phyloP scores from a whole-genome alignment of 768 basidiomycete genomes.

The Udeniomyces megalosporus region DNA sequence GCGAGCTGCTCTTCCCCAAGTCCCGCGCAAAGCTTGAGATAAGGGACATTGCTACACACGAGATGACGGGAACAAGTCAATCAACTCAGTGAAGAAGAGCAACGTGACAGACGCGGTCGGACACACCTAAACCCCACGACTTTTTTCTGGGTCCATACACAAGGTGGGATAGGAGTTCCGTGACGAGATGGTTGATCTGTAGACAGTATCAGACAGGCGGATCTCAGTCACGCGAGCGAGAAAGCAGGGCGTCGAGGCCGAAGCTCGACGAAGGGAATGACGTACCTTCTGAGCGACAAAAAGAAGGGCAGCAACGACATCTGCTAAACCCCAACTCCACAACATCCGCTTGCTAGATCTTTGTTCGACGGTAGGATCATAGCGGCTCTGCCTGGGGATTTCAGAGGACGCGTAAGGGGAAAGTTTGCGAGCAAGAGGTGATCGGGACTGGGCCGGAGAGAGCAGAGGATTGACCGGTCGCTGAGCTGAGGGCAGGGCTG shows the following conservation, averaged over 20 bases:
- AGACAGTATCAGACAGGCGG: no score
- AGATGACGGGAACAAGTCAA: neutral
- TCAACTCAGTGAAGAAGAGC: neutral
- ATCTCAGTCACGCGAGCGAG: no score
- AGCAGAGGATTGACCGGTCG: no score
- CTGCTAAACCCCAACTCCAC: constrained; percentile 12
- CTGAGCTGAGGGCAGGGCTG: no score
- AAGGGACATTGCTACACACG: constrained; percentile 18
- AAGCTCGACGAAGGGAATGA: neutral
- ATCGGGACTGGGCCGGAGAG: neutral
- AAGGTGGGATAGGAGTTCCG: constrained; percentile 48
- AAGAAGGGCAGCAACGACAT: constrained; percentile 16
- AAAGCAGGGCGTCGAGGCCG: neutral
- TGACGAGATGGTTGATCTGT: constrained; percentile 3
- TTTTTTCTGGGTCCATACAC: constrained; percentile 75
- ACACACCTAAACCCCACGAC: constrained; percentile 84
- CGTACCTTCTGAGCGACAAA: constrained; percentile 24
- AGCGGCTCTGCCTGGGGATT: neutral
- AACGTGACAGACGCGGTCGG: constrained; percentile 48
- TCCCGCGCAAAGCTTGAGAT: constrained; percentile 56
- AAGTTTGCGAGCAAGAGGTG: neutral
- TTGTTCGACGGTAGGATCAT: neutral
- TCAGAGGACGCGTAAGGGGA: neutral
- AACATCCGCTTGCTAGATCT: neutral
- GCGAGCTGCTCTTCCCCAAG: constrained; percentile 57